Evolutionary conservation across 2,329 filamentous ascomycete genomes (phyloP), one percentile per base, ranked within the genome.

Genomic region (Colletotrichum truncatum): DNA sequence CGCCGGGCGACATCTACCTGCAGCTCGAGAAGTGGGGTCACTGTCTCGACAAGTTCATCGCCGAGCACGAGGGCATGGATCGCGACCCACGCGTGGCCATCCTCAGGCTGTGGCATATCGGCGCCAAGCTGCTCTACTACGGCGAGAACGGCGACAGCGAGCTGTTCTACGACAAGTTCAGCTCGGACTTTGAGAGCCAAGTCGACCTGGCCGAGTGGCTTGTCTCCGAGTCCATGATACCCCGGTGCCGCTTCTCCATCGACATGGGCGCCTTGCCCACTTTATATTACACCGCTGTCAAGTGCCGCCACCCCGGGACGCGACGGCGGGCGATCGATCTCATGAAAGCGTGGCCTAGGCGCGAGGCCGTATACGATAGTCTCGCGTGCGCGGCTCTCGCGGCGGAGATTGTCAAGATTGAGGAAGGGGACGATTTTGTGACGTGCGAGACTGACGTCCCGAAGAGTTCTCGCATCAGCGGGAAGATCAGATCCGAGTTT

Each of bases 231-330:
- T 26, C 30, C 16, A 28, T 32, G n/a, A 46, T 48, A 21, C 39
- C 53, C 7, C 53, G 25, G 18, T 56, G 53, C 12, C 23, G 39
- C 2, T 57, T 46, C 14, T 36, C 39, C 6, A 38, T 60, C 10
- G 56, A 60, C 16, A 60, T 60, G 32, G 56, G 56, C 32, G 28
- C 30, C 16, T 28, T 60, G 16, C 48, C 46, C 10, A 25, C 23
- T 9, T 16, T 52, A 23, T 60, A 60, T 25, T 52, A 51, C 56
- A 49, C 28, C 8, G 56, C 45, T 4, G 49, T 60, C 23, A 60
- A 60, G 48, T 60, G 56, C 16, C 56, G 56, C 12, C 25, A 60
- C 21, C 56, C 43, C 3, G 10, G 9, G 4, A 39, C 43, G 16
- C 56, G 56, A 2, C 34, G 56, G 6, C 14, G 48, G 2, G 48